These are phyloP conservation scores for Cercospora sp. DNA, from an alignment of 2,329 filamentous ascomycete genomes.

Conservation along the genomic window DNA sequence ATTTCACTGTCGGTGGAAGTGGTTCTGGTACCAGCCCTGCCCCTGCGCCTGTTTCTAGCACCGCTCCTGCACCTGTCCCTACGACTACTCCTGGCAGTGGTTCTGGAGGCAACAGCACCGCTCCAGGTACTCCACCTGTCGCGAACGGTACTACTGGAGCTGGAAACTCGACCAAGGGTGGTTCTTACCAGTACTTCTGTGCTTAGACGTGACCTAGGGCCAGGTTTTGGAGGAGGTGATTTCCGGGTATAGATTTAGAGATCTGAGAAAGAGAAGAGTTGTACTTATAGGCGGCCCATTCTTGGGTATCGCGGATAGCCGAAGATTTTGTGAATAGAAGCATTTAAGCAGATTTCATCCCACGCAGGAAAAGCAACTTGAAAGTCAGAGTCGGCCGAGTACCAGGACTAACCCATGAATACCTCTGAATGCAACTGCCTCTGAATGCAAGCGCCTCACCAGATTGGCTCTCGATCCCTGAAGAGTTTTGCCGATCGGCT, in stretches of 20 bases:
- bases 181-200: neutral
- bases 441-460: neutral
- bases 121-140: neutral
- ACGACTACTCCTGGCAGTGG: neutral
- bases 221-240: neutral
- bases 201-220: neutral
- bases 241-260: neutral
- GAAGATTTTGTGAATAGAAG: neutral
- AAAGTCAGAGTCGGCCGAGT: neutral
- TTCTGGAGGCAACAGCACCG: neutral
- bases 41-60: too few relatives aligned
- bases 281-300: neutral
- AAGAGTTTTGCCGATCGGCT: neutral
- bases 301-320: neutral
- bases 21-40: neutral
- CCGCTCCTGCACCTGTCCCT: neutral
- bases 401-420: neutral
- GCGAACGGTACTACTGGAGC: neutral
- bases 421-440: neutral
- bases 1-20: slow-evolving; percentile 50
- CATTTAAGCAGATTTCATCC: neutral
- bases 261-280: too few relatives aligned
- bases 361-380: neutral
- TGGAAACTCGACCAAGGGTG: neutral
- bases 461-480: neutral